Evolutionary conservation across 768 basidiomycete species (phyloP), one percentile per base, ranked within the genome.

Genomic region (Clavulina sp.): DNA sequence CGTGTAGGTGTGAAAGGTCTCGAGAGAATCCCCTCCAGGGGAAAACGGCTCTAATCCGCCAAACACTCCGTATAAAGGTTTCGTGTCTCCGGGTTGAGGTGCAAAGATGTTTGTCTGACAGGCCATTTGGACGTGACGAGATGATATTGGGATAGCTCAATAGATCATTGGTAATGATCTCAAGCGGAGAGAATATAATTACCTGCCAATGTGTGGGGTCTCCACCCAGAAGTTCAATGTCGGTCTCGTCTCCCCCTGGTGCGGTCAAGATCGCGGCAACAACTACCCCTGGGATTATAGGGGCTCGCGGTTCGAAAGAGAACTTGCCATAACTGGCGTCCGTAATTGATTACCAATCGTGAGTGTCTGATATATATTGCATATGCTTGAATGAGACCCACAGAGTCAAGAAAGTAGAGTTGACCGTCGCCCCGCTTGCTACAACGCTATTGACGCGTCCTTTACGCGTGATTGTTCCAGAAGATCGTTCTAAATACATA

Each of bases 211-310:
- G 61, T 7, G 33, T 24, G 2, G 62, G 54, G 51, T 70, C 66
- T 4, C 65, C 65, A n/a, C 68, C 67, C 4, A 70, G 58, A 4
- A 69, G 54, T 53, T 73, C 70, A 33, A 72, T 57, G 54, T 73
- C 71, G 29, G 70, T 67, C 51, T 73, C 69, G 55, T 71, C 70
- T 16, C 51, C 48, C 32, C 62, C 32, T 40, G 60, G 54, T 24
- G 58, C 65, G 5, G 70, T 66, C 21, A 71, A 54, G 32, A 71
- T 70, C 4, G 61, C 66, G 1, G 71, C 70, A 4, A 67, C 65
- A 21, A 72, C 66, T 3, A 66, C 63, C 4, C 70, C 69, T 3
- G 66, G 21, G 5, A 65, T 57, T 1, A 48, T 30, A 0, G 70
- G 69, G 0, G 13, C 43, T 9, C 13, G 13, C 13, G 26, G 9